Base-by-base conservation (phyloP, 805 yeast genomes). In the Wickerhamomyces sydowiorum region DNA sequence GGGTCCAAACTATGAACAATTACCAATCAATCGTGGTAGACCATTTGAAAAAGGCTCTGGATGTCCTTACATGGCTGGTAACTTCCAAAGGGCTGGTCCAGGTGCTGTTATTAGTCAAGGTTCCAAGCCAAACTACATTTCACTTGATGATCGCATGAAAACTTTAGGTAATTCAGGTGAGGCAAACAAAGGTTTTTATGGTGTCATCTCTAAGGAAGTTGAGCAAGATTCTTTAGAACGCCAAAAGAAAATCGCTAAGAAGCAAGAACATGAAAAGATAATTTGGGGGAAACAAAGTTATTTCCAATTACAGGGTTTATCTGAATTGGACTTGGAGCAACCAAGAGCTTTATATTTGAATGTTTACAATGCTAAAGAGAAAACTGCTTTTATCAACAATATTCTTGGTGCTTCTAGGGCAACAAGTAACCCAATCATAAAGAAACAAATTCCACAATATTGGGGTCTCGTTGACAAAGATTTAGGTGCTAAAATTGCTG, bases 1-100 rank as follows among this genome's bases (percentile, higher is more conserved):
- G 54, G 90, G 90, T 45, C 63, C 73, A 36, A 83, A 81, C 66
- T 81, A 74, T 65, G 68, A 73, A 42, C 87, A 81, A 56, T 63
- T 81, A 48, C 87, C 87, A 7, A 81, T 79, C 50, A 81, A 81
- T 66, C 62, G 64, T 40, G 70, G 75, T 33, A 51, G 62, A 38
- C 57, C 61, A 19, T 55, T 57, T 40, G 54, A 49, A 10, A 42
- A 39, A 29, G 56, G 54, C 30, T 33, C 54, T 39, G 56, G 63
- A 22, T 78, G 85, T 62, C 88, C 88, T 18, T 56, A 54, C 38
- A 47, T 63, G 22, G 72, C 77, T 27, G 64, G 66, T 17, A 60
- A 65, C 41, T 71, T 64, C 60, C 69, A 68, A 49, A 77, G 89
- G 59, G 89, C 82, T 55, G 91, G 90, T 49, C 67, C 71, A 38